Conservation (phyloP, 331 rosid species). For the Prunus yedoensis region DNA sequence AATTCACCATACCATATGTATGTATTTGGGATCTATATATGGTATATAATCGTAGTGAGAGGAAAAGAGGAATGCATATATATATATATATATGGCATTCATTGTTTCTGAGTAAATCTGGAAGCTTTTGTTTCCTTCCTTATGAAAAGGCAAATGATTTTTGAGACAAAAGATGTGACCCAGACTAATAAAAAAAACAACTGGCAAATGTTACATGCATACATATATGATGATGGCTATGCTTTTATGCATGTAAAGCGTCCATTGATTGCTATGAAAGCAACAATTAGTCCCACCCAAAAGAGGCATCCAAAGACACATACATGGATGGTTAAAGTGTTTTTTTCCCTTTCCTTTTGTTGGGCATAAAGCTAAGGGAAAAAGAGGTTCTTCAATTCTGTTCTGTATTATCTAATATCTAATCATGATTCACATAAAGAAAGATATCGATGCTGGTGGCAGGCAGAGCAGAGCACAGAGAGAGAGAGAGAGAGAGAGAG, state of each 20-base stretch:
- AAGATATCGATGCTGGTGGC: conserved; percentile 23
- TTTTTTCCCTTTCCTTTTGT: neutral
- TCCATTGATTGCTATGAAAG: no score
- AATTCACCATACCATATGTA: no score
- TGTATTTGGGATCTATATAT: no score
- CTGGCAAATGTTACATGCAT: conserved; percentile 14
- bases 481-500: neutral
- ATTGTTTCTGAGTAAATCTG: conserved; percentile 19
- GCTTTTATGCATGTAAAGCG: no score
- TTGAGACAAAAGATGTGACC: conserved; percentile 26
- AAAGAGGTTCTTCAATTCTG: conserved; percentile 14
- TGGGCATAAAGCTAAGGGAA: neutral
- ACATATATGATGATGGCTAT: neutral
- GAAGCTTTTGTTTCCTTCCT: neutral
- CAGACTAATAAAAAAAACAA: neutral
- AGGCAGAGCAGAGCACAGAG: neutral
- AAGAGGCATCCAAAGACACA: conserved; percentile 42
- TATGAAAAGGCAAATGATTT: conserved; percentile 25
- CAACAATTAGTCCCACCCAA: neutral
- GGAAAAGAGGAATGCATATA: neutral
- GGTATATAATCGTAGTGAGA: conserved; percentile 6
- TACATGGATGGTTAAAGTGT: neutral
- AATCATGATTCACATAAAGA: conserved; percentile 34
- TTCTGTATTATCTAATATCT: conserved; percentile 8
- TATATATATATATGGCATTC: neutral